A percentile compares a stretch with the other conserved stretches of the same genome.
Evolutionary conservation across 257 asterid genomes (phyloP).

Genomic region (Leonotis leonurus): DNA sequence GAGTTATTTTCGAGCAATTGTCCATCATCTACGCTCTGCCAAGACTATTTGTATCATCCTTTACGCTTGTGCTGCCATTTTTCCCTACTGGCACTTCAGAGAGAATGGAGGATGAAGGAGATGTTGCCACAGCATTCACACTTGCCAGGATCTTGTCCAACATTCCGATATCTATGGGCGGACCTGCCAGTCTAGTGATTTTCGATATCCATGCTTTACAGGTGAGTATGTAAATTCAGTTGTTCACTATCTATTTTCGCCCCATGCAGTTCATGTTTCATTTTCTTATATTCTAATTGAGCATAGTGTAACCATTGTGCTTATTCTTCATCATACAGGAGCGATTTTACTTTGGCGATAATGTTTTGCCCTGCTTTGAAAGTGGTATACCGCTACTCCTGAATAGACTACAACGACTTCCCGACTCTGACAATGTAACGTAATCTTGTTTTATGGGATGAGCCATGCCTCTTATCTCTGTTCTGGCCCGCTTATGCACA

Average conservation of each 20-base stretch:
- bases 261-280: slow-evolving; percentile 2
- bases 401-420: slow-evolving; percentile 86
- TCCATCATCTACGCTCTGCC: slow-evolving; percentile 86
- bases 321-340: slow-evolving; percentile 43
- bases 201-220: slow-evolving; percentile 99
- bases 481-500: too few species aligned
- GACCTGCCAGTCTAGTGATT: slow-evolving; percentile 87
- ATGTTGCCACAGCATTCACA: slow-evolving; percentile 95
- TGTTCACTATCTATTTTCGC: too few species aligned
- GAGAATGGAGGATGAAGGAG: slow-evolving; percentile 99
- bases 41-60: slow-evolving; percentile 83
- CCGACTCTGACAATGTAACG: slow-evolving; percentile 94
- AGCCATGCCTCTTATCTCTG: too few species aligned
- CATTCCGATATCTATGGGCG: slow-evolving; percentile 84
- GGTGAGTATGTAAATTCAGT: slow-evolving; percentile 42
- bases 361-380: slow-evolving; percentile 87
- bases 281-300: not conserved
- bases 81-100: slow-evolving; percentile 98
- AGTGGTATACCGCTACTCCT: slow-evolving; percentile 92
- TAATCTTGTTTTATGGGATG: too few species aligned
- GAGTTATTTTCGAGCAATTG: slow-evolving; percentile 89
- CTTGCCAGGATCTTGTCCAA: slow-evolving; percentile 91
- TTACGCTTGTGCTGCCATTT: slow-evolving; percentile 95
- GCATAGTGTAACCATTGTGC: slow-evolving; percentile 8
- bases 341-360: slow-evolving; percentile 95